A percentile compares a stretch with the other conserved stretches of the same genome.
phyloP scores from a whole-genome alignment of 1,139 yeast genomes.

The Nadsonia starkeyi-henricii region DNA sequence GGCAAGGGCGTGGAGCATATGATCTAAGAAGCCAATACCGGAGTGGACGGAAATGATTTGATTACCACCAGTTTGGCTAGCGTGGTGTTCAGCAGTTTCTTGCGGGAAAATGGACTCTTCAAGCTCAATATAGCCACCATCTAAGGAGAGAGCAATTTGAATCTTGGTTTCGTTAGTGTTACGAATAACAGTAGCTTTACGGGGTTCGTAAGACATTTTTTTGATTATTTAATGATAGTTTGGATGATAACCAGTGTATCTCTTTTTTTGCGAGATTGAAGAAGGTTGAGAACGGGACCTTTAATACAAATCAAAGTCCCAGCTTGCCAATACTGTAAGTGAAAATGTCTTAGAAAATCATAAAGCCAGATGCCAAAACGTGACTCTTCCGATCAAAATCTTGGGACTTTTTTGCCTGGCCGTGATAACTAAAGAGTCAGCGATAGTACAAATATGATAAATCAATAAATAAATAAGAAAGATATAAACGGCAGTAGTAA shows the following conservation, averaged over 20 bases:
- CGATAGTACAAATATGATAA: too few species aligned
- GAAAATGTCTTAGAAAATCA: background rate
- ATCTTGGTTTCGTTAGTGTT: constrained; percentile 88
- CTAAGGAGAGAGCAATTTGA: constrained; percentile 69
- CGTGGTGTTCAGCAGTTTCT: constrained; percentile 33
- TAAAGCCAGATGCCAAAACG: too few species aligned
- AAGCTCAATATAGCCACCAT: constrained; percentile 63
- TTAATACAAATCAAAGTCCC: too few species aligned
- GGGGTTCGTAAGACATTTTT: constrained; percentile 3
- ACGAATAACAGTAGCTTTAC: constrained; percentile 44
- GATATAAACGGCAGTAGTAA: too few species aligned
- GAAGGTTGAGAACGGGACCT: too few species aligned
- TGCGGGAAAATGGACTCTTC: constrained; percentile 17
- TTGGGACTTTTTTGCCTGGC: too few species aligned
- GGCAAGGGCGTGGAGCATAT: constrained; percentile 93
- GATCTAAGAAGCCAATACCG: constrained; percentile 91
- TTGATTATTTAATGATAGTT: background rate
- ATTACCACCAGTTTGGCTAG: constrained; percentile 41
- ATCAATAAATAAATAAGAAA: too few species aligned
- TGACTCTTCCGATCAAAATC: too few species aligned
- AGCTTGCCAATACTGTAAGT: background rate
- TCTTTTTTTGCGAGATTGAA: background rate
- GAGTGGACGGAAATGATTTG: constrained; percentile 75
- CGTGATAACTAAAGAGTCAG: too few species aligned
- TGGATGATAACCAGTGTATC: background rate